Conservation (phyloP, 169 alveolate genomes). For the Eimeria maxima region DNA sequence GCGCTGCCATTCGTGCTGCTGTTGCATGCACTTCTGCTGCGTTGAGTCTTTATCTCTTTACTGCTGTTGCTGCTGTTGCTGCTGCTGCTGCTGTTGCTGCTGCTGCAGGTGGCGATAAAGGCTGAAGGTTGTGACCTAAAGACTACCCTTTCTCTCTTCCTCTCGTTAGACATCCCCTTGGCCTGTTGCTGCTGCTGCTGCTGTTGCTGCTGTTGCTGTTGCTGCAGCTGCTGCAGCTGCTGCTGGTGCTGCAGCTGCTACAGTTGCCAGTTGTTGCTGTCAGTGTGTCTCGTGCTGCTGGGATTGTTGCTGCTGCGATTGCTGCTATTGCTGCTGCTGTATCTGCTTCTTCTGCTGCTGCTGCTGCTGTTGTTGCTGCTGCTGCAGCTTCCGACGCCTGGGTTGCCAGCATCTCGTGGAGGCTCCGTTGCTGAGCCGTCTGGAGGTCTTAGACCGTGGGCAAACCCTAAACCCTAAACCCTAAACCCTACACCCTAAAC, state of each 20-base stretch:
- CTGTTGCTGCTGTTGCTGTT: neutral
- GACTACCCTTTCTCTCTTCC: neutral
- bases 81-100: conserved; percentile 23
- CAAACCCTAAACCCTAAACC: neutral
- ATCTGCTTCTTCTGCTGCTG: neutral
- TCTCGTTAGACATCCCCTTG: neutral
- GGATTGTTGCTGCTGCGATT: no score
- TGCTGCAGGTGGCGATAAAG: conserved; percentile 7
- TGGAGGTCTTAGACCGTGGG: neutral
- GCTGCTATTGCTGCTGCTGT: no score
- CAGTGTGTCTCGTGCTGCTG: no score
- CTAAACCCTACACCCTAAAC: no score
- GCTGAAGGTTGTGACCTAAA: neutral
- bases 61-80: conserved; percentile 42
- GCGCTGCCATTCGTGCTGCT: no score
- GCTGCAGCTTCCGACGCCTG: conserved; percentile 26
- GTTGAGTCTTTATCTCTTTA: no score
- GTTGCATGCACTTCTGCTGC: no score
- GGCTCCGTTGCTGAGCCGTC: neutral
- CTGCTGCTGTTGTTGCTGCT: neutral
- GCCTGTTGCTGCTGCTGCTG: conserved; percentile 17
- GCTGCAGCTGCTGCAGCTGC: neutral
- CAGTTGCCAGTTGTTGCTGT: no score
- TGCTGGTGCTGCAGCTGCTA: neutral
- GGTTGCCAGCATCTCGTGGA: neutral